A percentile compares a stretch with the other conserved stretches of the same genome.
These are phyloP conservation scores for Ogataea minuta DNA, from an alignment of 805 yeast genomes.

Conservation along the genomic window DNA sequence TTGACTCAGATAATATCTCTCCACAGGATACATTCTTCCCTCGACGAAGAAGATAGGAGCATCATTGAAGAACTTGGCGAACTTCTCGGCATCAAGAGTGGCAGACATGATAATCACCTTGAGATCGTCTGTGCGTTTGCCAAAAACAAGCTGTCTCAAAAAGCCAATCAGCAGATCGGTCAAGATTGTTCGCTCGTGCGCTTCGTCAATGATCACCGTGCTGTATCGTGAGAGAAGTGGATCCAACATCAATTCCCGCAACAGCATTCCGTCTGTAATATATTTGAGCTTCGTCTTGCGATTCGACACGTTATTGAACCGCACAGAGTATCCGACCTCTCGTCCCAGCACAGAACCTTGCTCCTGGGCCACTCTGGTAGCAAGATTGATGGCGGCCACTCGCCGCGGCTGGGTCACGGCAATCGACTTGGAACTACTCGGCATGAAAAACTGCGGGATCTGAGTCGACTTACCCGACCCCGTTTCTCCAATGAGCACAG, in stretches of 20 bases:
- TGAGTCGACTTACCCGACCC: constrained; percentile 95
- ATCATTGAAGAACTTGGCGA: constrained; percentile 69
- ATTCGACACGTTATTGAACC: constrained; percentile 73
- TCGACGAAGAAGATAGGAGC: constrained; percentile 87
- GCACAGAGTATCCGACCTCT: constrained; percentile 87
- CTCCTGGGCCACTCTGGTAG: constrained; percentile 90
- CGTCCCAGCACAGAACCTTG: constrained; percentile 73
- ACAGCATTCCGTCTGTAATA: constrained; percentile 95
- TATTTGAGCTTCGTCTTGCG: constrained; percentile 71
- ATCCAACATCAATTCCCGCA: constrained; percentile 86
- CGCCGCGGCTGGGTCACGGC: constrained; percentile 98
- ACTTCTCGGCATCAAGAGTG: constrained; percentile 87
- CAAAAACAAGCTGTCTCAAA: constrained; percentile 59
- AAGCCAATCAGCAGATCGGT: constrained; percentile 91
- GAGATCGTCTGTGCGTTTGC: constrained; percentile 46
- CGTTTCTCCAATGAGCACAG: constrained; percentile 90
- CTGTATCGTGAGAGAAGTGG: constrained; percentile 60
- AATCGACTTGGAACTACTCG: constrained; percentile 49
- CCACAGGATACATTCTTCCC: constrained; percentile 87
- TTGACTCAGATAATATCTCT: constrained; percentile 59
- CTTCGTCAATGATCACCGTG: constrained; percentile 88
- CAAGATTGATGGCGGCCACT: constrained; percentile 94
- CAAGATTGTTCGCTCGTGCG: constrained; percentile 92
- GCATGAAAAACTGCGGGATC: constrained; percentile 86
- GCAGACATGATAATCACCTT: constrained; percentile 92